These are phyloP conservation scores for Venturia asperata DNA, from an alignment of 2,329 filamentous ascomycete genomes.

Conservation along the genomic window DNA sequence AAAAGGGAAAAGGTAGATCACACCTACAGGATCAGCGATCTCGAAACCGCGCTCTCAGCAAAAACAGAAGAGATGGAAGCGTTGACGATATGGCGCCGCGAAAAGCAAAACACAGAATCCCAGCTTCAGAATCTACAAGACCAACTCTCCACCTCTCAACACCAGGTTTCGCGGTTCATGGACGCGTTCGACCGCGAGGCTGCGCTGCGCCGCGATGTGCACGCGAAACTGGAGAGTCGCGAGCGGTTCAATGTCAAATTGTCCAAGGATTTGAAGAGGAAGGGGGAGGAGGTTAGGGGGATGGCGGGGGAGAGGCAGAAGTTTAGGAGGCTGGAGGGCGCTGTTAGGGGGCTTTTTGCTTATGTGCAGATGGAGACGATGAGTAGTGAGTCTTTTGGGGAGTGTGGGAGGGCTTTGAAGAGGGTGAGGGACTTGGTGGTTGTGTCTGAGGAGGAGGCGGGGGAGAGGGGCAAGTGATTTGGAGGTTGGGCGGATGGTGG, in stretches of 20 bases:
- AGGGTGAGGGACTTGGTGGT: background rate
- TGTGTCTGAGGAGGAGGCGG: background rate
- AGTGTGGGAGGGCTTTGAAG: background rate
- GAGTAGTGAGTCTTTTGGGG: conserved; percentile 3
- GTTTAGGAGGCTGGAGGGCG: background rate
- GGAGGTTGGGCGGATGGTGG: no score
- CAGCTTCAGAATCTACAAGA: background rate
- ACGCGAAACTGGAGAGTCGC: background rate
- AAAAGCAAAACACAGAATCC: fast-evolving
- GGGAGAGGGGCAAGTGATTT: no score
- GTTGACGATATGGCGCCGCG: background rate
- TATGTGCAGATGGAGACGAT: conserved; percentile 8
- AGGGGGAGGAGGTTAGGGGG: background rate
- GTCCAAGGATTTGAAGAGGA: conserved; percentile 2
- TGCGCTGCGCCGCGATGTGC: background rate
- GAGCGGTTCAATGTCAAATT: background rate
- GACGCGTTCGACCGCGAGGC: background rate
- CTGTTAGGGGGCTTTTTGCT: background rate
- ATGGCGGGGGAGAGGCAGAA: background rate
- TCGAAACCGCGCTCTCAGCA: background rate
- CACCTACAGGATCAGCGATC: background rate
- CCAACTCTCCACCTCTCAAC: background rate
- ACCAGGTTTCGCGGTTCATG: background rate
- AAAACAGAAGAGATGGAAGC: background rate
- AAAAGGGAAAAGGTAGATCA: background rate